Base-by-base conservation (phyloP, 345 rosid genomes). In the Acer saccharum region DNA sequence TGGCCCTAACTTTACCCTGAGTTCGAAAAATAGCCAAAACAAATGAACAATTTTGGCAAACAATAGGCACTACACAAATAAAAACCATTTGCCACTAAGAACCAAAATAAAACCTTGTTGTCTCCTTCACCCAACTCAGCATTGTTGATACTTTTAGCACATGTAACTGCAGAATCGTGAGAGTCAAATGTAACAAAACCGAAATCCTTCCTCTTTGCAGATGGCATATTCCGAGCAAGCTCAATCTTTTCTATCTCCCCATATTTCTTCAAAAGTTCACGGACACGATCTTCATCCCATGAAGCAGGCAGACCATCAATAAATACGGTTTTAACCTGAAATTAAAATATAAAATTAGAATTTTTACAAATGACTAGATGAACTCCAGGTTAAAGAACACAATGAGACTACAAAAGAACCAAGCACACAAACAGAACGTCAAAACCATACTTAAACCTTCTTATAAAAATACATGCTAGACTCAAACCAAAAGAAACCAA, bases 171-270 rank as follows among this genome's bases (percentile, higher is more conserved):
- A 80, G 98, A 92, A 69, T 91, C 99, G 70, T 94, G 98, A 80
- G 89, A 83, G 79, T 92, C 97, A 74, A 96, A 96, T 44, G 98
- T 92, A 76, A 96, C 95, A 87, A 96, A 96, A 74, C 99, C 99
- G 78, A 92, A 96, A 87, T 96, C 98, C 86, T 89, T 94, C 83
- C 99, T 89, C 89, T 88, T 91, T 25, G 98, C 99, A 81, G 97
- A 91, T 76, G 98, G 98, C 99, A 96, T 94, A 72, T 92, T 96
- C 69, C 98, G 89, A 1, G 99, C 97, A 90, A 96, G 99, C 86
- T 96, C 99, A 76, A 96, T 73, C 87, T 92, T 96, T 78, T 90
- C 98, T 77, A 96, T 80, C 78, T 86, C 88, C 43, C 99, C 99
- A 81, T 89, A 92, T 71, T 73, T 83, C 87, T 90, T 92, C 41